Evolutionary conservation across 164 flowering plant genomes (phyloP).

Genomic region (Tetracentron sinense): DNA sequence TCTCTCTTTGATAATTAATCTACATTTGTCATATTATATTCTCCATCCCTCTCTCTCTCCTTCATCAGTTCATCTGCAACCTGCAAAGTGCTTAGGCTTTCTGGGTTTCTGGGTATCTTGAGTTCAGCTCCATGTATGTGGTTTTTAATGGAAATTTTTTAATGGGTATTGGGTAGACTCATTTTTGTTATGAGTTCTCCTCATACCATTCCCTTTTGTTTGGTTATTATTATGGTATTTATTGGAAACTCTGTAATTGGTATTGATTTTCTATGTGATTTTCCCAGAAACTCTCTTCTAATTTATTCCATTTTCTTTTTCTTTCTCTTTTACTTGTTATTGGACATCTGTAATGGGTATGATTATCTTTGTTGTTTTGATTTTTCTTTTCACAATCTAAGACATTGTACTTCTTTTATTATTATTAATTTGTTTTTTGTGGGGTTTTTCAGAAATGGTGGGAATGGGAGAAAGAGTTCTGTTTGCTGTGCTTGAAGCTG

Average conservation of each 20-base stretch:
- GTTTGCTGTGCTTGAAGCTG: neutral
- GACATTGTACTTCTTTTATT: constrained; percentile 1
- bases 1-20: neutral
- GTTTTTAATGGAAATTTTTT: constrained; percentile 4
- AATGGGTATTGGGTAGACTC: constrained; percentile 1
- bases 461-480: constrained; percentile 16
- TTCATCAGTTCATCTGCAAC: no score
- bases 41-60: constrained; percentile 27
- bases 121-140: constrained; percentile 8
- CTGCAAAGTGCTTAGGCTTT: constrained; percentile 16
- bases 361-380: neutral
- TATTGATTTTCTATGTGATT: neutral
- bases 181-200: neutral
- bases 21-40: constrained; percentile 1
- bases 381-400: neutral
- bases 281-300: no score
- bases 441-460: constrained; percentile 21
- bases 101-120: constrained; percentile 4
- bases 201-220: neutral
- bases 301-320: neutral
- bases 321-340: constrained; percentile 3
- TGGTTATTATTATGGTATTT: neutral
- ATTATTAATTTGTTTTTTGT: neutral
- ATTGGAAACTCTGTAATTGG: neutral
- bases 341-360: neutral